These are phyloP conservation scores for Acer yangbiense DNA, from an alignment of 345 rosid species.

Conservation along the genomic window DNA sequence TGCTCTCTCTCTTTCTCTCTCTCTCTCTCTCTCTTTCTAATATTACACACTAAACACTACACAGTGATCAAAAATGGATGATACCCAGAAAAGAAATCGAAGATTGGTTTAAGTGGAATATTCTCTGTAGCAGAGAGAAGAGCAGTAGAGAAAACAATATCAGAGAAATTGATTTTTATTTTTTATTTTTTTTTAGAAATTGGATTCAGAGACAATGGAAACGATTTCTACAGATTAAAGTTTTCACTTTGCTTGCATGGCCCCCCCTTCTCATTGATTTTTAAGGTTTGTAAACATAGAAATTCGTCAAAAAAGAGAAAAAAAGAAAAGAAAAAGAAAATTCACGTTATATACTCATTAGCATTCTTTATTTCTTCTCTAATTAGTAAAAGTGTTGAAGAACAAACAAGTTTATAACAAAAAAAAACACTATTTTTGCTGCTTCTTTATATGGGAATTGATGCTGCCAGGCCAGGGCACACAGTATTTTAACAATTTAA, in stretches of 20 bases:
- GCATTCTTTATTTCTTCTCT: not conserved
- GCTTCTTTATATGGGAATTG: slow-evolving; percentile 1
- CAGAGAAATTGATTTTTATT: not conserved
- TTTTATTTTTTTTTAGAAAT: not conserved
- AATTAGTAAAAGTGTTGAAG: not conserved
- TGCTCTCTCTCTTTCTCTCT: slow-evolving; percentile 30
- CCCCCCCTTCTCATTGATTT: not conserved
- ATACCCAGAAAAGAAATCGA: slow-evolving; percentile 33
- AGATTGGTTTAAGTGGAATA: slow-evolving; percentile 22
- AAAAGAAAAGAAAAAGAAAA: not conserved
- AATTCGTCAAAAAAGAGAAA: slow-evolving; percentile 14
- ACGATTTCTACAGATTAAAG: not conserved
- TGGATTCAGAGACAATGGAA: slow-evolving; percentile 4
- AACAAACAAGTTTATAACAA: not conserved
- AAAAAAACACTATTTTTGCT: not conserved
- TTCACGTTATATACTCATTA: slow-evolving; percentile 11
- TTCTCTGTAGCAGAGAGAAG: slow-evolving; percentile 2
- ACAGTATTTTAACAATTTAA: too few species aligned
- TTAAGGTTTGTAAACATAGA: slow-evolving; percentile 12
- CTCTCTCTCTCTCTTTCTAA: slow-evolving; percentile 20
- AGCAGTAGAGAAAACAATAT: not conserved
- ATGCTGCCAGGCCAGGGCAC: slow-evolving; percentile 6
- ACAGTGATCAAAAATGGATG: slow-evolving; percentile 8
- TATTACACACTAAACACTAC: slow-evolving; percentile 9
- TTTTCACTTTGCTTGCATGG: slow-evolving; percentile 15